These are phyloP conservation scores for Amyloporia xantha DNA, from an alignment of 768 basidiomycete genomes.

Conservation along the genomic window DNA sequence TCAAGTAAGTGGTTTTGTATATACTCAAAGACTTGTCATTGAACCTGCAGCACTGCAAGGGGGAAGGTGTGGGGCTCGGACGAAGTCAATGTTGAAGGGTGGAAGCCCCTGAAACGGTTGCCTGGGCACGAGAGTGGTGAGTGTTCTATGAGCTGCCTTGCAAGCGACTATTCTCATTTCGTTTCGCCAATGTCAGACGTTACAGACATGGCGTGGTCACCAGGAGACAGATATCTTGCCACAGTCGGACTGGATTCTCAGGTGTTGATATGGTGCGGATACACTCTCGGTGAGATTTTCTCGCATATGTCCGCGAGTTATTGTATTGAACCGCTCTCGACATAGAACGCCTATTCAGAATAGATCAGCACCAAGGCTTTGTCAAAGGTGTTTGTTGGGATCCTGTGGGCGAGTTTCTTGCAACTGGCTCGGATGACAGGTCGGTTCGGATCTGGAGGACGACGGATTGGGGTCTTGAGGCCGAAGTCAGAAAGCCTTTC, in stretches of 20 bases:
- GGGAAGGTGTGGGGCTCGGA: conserved; percentile 93
- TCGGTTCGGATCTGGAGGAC: conserved; percentile 97
- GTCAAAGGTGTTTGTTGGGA: conserved; percentile 99
- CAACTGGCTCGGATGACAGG: conserved; percentile 96
- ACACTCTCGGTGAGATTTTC: conserved; percentile 62
- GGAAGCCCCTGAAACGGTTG: conserved; percentile 89
- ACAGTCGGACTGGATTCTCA: conserved; percentile 90
- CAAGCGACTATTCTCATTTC: neutral
- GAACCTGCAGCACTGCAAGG: conserved; percentile 64
- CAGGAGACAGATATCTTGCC: conserved; percentile 86
- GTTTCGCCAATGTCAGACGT: conserved; percentile 55
- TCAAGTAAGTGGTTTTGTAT: conserved; percentile 2
- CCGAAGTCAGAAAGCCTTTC: conserved; percentile 85
- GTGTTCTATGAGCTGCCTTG: conserved; percentile 17
- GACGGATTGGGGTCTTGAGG: conserved; percentile 82
- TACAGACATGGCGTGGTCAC: conserved; percentile 92
- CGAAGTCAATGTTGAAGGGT: conserved; percentile 94
- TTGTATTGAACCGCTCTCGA: neutral
- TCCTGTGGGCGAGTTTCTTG: conserved; percentile 94
- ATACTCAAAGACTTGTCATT: conserved; percentile 7
- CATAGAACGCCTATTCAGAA: conserved; percentile 72
- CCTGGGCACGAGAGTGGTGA: conserved; percentile 93
- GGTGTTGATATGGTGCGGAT: conserved; percentile 92
- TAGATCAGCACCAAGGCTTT: conserved; percentile 90
- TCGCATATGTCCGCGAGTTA: neutral